Evolutionary conservation across 2,329 filamentous ascomycete genomes (phyloP).

Genomic region (Exserohilum rostratum): DNA sequence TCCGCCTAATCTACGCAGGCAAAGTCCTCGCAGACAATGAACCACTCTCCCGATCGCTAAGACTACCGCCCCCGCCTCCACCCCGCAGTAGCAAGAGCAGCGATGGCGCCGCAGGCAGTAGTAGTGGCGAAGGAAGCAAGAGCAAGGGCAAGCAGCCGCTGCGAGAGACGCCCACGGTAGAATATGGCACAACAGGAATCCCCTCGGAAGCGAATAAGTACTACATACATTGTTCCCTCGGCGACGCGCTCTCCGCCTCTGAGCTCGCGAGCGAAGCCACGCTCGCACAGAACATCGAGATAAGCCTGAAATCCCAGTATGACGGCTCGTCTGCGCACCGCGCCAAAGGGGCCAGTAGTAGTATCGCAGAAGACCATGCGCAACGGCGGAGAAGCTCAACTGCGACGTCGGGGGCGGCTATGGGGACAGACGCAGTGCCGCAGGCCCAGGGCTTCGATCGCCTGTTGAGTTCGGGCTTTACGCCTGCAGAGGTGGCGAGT

Average conservation of each 20-base stretch:
- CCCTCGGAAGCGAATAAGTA: slow-evolving; percentile 59
- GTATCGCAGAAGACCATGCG: slow-evolving; percentile 10
- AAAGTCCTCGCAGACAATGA: slow-evolving; percentile 79
- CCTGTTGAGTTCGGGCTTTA: slow-evolving; percentile 80
- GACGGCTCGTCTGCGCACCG: slow-evolving; percentile 20
- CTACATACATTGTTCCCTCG: slow-evolving; percentile 96
- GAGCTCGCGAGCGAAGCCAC: slow-evolving; percentile 74
- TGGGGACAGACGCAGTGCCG: slow-evolving; percentile 63
- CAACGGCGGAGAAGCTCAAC: slow-evolving; percentile 29
- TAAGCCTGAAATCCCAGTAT: slow-evolving; percentile 41
- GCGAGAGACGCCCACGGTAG: slow-evolving; percentile 50
- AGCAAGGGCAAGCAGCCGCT: slow-evolving; percentile 72
- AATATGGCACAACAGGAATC: slow-evolving; percentile 26
- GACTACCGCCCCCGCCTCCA: slow-evolving; percentile 63
- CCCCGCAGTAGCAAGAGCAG: slow-evolving; percentile 38
- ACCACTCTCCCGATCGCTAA: slow-evolving; percentile 71
- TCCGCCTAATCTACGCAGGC: slow-evolving; percentile 89
- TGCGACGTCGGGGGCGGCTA: slow-evolving; percentile 53
- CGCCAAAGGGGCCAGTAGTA: slow-evolving; percentile 24
- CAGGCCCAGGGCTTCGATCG: slow-evolving; percentile 90
- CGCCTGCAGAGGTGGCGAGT: slow-evolving; percentile 78
- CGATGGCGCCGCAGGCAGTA: slow-evolving; percentile 22
- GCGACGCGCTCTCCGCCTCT: slow-evolving; percentile 68
- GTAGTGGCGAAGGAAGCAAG: slow-evolving; percentile 40
- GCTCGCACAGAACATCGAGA: slow-evolving; percentile 48